Base-by-base conservation (phyloP, 2,329 filamentous ascomycete species). In the Xylaria digitata region DNA sequence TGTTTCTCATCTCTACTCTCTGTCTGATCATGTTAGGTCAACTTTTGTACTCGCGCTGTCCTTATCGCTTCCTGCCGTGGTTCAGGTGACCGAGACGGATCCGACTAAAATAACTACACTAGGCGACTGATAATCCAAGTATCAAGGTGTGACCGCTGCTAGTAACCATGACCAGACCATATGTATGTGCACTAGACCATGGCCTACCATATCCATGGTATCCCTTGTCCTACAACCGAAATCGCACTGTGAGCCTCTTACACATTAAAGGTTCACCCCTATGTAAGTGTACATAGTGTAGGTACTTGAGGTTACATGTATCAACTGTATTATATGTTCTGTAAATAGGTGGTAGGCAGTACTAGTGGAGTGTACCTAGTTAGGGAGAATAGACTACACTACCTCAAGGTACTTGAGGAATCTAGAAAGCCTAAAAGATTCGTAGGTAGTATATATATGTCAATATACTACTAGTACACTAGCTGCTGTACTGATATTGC, bases 1-100 rank as follows among this genome's bases (percentile, higher is more conserved):
- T 42, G 11, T 56, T 32, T 48, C 37, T 40, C 66, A 34, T 56
- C 55, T 37, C 34, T 37, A 6, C 2, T 9, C 34, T 46, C 50
- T 23, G 34, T 32, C 48, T 43, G 49, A 59, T 66, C 45, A 69
- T 49, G 55, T 50, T 53, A 34, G 52, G 43, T 58, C 26, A 43
- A 19, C 52, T 40, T 50, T 50, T 66, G 37, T 58, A 63, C 46
- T 63, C 30, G 37, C 63, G 45, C 50, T 60, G 61, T 69, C 60
- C 55, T 65, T 67, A 62, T 69, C 67, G 55, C 67, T 67, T 69
- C 67, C 67, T 69, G 45, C 50, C 52, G 53, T 67, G 61, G 67
- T 63, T 69, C 67, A 67, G 67, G 64, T 69, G 67, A 69, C 64
- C 57, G 48, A 60, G 50, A 45, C 34, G 49, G 65, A 21, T 54